These are phyloP conservation scores for Hymenoscyphus salicellus DNA, from an alignment of 2,329 filamentous ascomycete genomes.

Conservation along the genomic window DNA sequence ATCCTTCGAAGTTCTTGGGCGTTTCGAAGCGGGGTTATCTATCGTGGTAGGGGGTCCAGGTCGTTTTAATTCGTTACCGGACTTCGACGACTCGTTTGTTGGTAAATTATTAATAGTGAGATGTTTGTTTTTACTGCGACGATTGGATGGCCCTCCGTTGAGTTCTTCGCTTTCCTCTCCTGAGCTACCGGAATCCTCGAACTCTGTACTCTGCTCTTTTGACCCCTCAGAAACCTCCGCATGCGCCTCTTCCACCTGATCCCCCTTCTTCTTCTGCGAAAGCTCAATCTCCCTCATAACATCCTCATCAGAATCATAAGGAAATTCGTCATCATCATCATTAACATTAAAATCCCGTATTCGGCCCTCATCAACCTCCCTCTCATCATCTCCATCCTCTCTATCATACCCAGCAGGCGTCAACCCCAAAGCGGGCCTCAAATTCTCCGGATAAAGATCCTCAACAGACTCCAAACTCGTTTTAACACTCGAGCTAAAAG, in stretches of 20 bases:
- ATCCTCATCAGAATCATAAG: slow-evolving; percentile 56
- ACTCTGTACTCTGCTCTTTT: slow-evolving; percentile 8
- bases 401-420: slow-evolving; percentile 9
- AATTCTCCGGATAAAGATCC: slow-evolving; percentile 73
- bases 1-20: neutral
- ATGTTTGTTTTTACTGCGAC: neutral
- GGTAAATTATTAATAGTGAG: neutral
- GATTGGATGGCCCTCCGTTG: neutral
- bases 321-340: slow-evolving; percentile 45
- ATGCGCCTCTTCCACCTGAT: slow-evolving; percentile 21
- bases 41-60: neutral
- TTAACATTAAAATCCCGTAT: slow-evolving; percentile 44
- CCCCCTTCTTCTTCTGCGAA: slow-evolving; percentile 28
- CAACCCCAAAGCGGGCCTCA: slow-evolving; percentile 48
- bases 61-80: neutral
- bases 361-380: slow-evolving; percentile 61
- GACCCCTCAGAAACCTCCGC: neutral
- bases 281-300: slow-evolving; percentile 35
- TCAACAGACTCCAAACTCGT: slow-evolving; percentile 81
- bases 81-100: neutral
- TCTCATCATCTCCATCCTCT: slow-evolving; percentile 14
- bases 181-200: neutral
- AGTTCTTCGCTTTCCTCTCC: neutral
- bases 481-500: slow-evolving; percentile 60
- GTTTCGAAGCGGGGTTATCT: neutral